Base-by-base conservation (phyloP, 1,284 basidiomycete genomes). In the Takashimella koratensis region DNA sequence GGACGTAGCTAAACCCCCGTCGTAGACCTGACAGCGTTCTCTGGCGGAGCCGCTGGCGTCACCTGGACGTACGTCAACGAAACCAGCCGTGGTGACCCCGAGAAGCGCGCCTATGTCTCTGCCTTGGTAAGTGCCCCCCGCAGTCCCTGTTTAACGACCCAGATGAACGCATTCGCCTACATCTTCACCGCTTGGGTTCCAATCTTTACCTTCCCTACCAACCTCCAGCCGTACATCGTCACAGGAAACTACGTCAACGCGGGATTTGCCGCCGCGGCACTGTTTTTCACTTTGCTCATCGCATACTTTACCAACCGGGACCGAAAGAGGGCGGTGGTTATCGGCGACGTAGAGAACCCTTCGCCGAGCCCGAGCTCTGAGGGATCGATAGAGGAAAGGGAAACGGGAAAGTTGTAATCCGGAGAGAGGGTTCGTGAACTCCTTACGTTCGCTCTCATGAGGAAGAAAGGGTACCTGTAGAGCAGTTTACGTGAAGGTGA, bases 171-270 rank as follows among this genome's bases (percentile, higher is more conserved):
- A 10, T 58, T 65, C 44, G 47, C 61, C 2, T 67, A 65, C 53
- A 62, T 65, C 48, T 65, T 65, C 53, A 63, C 58, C 11, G 65
- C 63, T 12, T 67, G 61, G 59, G 41, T 65, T 3, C 65, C 65
- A 6, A 64, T 67, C 49, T 66, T 67, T 54, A 65, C 65, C 6
- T 67, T 65, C 55, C 62, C 64, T 3, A 65, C 65, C 16, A 47
- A 53, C 26, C 51, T 54, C 22, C 65, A 67, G 44, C 64, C 65
- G 5, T 59, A 59, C 41, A 59, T 67, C 47, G 51, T 57, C 11
- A 58, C 46, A 2, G 65, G 65, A 13, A 63, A 64, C 55, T 62
- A 59, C 44, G 59, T 61, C 27, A 64, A 51, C 4, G 49, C 56
- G 19, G 64, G 64, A 10, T 67, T 67, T 44, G 63, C 57, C 3